Evolutionary conservation across 306 rosid genomes (phyloP).

Genomic region (Malus sieversii): DNA sequence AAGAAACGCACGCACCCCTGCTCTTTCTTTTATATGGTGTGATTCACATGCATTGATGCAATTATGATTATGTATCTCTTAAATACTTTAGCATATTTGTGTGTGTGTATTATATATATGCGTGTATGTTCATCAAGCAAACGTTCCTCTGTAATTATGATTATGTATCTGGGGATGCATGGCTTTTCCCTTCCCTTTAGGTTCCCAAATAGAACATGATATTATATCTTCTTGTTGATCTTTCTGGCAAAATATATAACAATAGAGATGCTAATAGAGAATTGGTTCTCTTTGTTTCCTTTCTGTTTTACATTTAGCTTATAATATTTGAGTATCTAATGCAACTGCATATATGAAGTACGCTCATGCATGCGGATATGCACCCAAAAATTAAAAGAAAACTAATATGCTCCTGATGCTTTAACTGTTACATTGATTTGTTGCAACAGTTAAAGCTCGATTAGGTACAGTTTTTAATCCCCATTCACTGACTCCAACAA

Average conservation of each 20-base stretch:
- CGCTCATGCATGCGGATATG: background rate
- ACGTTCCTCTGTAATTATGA: too few relatives aligned
- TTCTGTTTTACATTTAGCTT: background rate
- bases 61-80: background rate
- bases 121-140: background rate
- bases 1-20: background rate
- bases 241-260: background rate
- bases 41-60: background rate
- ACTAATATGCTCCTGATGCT: slow-evolving; percentile 2
- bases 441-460: background rate
- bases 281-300: background rate
- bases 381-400: background rate
- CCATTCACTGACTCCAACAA: slow-evolving; percentile 10
- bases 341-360: background rate
- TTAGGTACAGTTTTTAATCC: slow-evolving; percentile 3
- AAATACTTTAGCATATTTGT: background rate
- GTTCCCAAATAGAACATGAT: background rate
- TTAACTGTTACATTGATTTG: slow-evolving; percentile 53
- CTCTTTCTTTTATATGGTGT: background rate
- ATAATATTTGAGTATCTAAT: background rate
- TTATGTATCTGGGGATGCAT: too few relatives aligned
- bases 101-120: too few relatives aligned
- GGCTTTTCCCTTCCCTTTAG: too few relatives aligned
- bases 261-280: background rate
- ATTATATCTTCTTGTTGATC: background rate